phyloP scores from a whole-genome alignment of 1,284 basidiomycete genomes.

The Leucoagaricus sp. region DNA sequence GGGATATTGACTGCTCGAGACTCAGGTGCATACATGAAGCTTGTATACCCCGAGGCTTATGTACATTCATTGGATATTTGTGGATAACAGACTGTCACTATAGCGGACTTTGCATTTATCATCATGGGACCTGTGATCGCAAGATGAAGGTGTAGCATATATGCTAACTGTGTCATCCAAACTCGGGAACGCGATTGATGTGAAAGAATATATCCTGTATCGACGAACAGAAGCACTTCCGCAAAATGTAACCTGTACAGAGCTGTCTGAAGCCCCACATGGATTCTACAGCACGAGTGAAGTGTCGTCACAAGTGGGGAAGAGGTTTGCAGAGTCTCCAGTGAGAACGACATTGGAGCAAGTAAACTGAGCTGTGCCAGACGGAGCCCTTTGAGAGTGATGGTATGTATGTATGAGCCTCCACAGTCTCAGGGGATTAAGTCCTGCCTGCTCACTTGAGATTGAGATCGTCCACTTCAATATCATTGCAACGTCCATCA shows the following conservation, averaged over 20 bases:
- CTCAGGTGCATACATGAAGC: not conserved
- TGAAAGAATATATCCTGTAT: too few relatives aligned
- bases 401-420: not conserved
- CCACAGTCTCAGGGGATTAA: too few relatives aligned
- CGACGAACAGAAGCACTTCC: too few relatives aligned
- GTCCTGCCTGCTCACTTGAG: conserved; percentile 36
- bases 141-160: too few relatives aligned
- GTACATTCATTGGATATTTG: too few relatives aligned
- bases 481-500: conserved; percentile 47
- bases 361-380: conserved; percentile 39
- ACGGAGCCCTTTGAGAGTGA: conserved; percentile 27
- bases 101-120: too few relatives aligned
- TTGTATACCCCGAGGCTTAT: not conserved
- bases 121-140: too few relatives aligned
- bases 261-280: too few relatives aligned
- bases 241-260: too few relatives aligned
- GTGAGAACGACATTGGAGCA: conserved; percentile 46
- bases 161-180: too few relatives aligned
- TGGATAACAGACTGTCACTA: too few relatives aligned
- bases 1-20: not conserved
- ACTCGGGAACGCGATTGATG: too few relatives aligned
- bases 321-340: conserved; percentile 35
- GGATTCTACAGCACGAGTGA: not conserved
- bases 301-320: conserved; percentile 33
- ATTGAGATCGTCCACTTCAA: conserved; percentile 48